Evolutionary conservation across 768 basidiomycete species (phyloP), one percentile per base, ranked within the genome.

Genomic region (Nidularia sp.): DNA sequence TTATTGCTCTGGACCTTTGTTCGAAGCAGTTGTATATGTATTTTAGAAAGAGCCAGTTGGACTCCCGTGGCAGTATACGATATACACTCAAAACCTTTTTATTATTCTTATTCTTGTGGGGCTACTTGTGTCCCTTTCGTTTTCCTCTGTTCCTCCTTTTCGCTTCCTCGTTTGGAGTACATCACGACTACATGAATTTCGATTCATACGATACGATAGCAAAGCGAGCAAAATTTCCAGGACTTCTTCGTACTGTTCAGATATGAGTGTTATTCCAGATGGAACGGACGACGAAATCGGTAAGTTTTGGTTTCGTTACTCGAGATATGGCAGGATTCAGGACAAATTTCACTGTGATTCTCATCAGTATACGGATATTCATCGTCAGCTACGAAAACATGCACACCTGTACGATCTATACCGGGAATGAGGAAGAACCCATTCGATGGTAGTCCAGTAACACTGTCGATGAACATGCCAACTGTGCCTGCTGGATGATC

Each of bases 341-440:
- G 1, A 70, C 45, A 58, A 80, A 80, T 58, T 58, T 65, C 46
- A 80, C 78, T 80, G 45, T 5, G 7, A 45, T 41, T 32, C 31
- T 22, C 42, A 18, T 46, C 18, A 22, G 46, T 29, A 25, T 48
- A 34, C 34, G 6, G 5, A 32, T 44, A 4, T 12, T 41, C 34
- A 10, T 41, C 35, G 15, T 22, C 10, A 13, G 10, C 45, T 31
- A 8, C 48, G 31, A 5, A 5, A 5, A 5, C 42, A 43, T 1
- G 65, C 77, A 59, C 60, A 81, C 81, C 58, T 10, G 74, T 81
- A n/a, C 75, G 75, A 46, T 78, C 75, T 12, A 73, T 69, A 0
- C 79, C 79, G 2, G 82, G 83, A 29, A 83, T 56, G 13, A 84
- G 72, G 61, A 76, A 80, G 61, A 80, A 83, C 2, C 77, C 81